A percentile compares a stretch with the other conserved stretches of the same genome.
phyloP scores from a whole-genome alignment of 495 filamentous ascomycete species.

The Penicillium longicatenatum region DNA sequence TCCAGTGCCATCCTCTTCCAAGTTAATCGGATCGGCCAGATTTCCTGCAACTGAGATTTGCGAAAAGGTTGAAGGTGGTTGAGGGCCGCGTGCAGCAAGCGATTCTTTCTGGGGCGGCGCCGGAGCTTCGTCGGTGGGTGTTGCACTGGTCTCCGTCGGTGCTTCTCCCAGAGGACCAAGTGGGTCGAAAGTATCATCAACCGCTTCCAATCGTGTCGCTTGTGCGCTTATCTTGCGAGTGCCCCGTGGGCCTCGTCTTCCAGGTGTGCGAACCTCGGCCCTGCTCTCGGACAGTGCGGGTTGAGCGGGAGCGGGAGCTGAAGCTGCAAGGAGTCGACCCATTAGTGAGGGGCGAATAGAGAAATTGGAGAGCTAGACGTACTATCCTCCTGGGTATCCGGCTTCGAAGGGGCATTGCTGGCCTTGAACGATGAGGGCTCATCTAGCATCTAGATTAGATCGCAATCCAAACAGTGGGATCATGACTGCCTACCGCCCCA shows the following conservation, averaged over 20 bases:
- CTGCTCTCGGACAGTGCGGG: slow-evolving; percentile 35
- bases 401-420: slow-evolving; percentile 28
- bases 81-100: slow-evolving; percentile 58
- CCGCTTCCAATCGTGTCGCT: slow-evolving; percentile 80
- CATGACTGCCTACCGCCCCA: slow-evolving; percentile 63
- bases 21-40: slow-evolving; percentile 62
- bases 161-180: slow-evolving; percentile 79
- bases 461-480: slow-evolving; percentile 35
- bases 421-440: slow-evolving; percentile 56
- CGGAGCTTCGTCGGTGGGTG: slow-evolving; percentile 68
- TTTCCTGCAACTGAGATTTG: slow-evolving; percentile 49
- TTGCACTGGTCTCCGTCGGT: slow-evolving; percentile 42
- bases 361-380: slow-evolving; percentile 15
- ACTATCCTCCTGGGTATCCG: slow-evolving; percentile 35
- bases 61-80: slow-evolving; percentile 50
- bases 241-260: slow-evolving; percentile 56
- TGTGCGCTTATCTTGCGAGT: slow-evolving; percentile 78
- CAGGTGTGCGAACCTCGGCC: slow-evolving; percentile 46
- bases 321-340: slow-evolving; percentile 34
- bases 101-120: slow-evolving; percentile 87
- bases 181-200: slow-evolving; percentile 90
- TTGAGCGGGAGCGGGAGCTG: slow-evolving; percentile 22
- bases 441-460: slow-evolving; percentile 43
- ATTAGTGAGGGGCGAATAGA: slow-evolving; percentile 34
- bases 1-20: slow-evolving; percentile 63